phyloP scores from a whole-genome alignment of 352 stramenopile species.

The Thraustochytrium striatum region DNA sequence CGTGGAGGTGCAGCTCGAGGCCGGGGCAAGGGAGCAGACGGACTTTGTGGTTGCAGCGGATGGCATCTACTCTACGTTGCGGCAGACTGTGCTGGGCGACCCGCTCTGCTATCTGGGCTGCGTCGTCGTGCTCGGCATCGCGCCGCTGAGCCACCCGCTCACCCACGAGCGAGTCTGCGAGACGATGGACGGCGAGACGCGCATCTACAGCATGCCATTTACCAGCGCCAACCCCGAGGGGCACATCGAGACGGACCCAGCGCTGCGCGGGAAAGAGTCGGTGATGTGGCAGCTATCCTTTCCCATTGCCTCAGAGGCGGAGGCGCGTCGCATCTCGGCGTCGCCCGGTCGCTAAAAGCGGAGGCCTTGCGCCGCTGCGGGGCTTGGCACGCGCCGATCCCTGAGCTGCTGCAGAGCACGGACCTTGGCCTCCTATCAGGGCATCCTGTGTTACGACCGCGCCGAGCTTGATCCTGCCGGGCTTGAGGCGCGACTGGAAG shows the following conservation, averaged over 20 bases:
- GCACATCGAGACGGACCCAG: slow-evolving; percentile 2
- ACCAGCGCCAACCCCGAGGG: slow-evolving; percentile 1
- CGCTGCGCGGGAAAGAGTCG: slow-evolving; percentile 1
- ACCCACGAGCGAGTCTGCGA: slow-evolving; percentile 63
- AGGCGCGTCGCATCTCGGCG: slow-evolving; percentile 31
- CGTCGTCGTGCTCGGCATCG: slow-evolving; percentile 68
- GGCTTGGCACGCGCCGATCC: slow-evolving; percentile 62
- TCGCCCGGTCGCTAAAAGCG: slow-evolving; percentile 56
- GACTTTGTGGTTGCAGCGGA: slow-evolving; percentile 58
- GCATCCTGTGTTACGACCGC: slow-evolving; percentile 70
- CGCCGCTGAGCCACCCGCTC: slow-evolving; percentile 40
- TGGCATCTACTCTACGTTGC: slow-evolving; percentile 54
- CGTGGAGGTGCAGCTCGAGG: neutral
- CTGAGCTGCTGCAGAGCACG: slow-evolving; percentile 59
- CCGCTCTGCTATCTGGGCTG: slow-evolving; percentile 17
- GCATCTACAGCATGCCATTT: slow-evolving; percentile 69
- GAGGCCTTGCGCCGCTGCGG: slow-evolving; percentile 59
- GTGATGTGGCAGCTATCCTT: slow-evolving; percentile 77
- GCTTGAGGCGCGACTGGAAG: neutral
- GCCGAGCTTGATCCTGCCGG: slow-evolving; percentile 40
- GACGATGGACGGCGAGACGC: slow-evolving; percentile 65
- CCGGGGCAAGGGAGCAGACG: slow-evolving; percentile 45
- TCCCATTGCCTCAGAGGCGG: slow-evolving; percentile 58
- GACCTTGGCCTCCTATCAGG: slow-evolving; percentile 61
- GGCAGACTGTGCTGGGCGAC: neutral